Percentiles rank a stretch among this genome's conserved stretches.
Conservation (phyloP, 495 filamentous ascomycete genomes). For the Penicillium canariense region DNA sequence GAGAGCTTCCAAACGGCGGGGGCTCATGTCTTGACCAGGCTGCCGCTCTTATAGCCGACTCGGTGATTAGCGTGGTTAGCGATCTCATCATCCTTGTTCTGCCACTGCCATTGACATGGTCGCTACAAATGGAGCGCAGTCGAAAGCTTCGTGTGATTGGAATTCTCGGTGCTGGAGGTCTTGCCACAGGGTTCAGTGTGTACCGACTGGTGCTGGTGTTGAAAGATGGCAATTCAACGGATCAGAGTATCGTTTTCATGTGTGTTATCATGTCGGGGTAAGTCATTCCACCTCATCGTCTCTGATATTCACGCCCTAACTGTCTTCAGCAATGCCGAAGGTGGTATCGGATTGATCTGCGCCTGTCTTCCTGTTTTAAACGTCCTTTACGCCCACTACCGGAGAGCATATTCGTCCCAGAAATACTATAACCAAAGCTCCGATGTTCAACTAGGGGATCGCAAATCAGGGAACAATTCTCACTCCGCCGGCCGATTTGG, state of each 20-base stretch:
- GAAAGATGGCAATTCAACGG: constrained; percentile 25
- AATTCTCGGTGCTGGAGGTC: constrained; percentile 45
- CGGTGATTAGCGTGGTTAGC: constrained; percentile 45
- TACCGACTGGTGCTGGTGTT: constrained; percentile 45
- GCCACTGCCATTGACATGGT: constrained; percentile 47
- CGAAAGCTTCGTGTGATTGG: constrained; percentile 47
- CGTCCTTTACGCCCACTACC: constrained; percentile 32
- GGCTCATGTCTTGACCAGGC: constrained; percentile 41
- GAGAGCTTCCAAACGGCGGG: constrained; percentile 1
- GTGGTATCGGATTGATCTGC: constrained; percentile 47
- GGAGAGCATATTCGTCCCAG: constrained; percentile 30
- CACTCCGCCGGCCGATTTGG: constrained; percentile 15
- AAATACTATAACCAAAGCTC: constrained; percentile 35
- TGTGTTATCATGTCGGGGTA: constrained; percentile 48
- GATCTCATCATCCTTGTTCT: constrained; percentile 47
- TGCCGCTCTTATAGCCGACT: constrained; percentile 45
- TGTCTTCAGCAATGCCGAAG: constrained; percentile 42
- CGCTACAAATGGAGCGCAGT: constrained; percentile 45
- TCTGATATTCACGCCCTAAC: not conserved
- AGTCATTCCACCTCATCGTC: constrained; percentile 7
- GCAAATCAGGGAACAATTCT: constrained; percentile 20
- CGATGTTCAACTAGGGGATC: constrained; percentile 28
- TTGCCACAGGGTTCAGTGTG: constrained; percentile 46
- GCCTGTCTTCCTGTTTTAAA: constrained; percentile 46
- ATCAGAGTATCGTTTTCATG: constrained; percentile 44